Evolutionary conservation across 2,329 filamentous ascomycete genomes (phyloP).

Genomic region (Monosporascus sp.): DNA sequence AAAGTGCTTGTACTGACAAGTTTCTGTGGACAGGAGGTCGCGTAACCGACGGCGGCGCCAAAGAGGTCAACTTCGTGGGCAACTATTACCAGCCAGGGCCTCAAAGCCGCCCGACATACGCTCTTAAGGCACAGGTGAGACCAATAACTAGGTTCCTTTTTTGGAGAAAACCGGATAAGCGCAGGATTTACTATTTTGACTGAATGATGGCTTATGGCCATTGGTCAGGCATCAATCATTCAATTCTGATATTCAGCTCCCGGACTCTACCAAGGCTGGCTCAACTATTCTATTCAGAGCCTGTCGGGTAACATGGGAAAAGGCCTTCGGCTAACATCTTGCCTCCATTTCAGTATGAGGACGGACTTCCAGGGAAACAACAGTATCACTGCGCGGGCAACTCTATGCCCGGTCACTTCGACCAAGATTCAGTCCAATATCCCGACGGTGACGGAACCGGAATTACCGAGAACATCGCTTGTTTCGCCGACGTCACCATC

Average conservation of each 20-base stretch:
- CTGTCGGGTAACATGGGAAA: no score
- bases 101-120: slow-evolving; percentile 22
- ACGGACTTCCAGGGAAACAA: slow-evolving; percentile 26
- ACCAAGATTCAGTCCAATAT: slow-evolving; percentile 22
- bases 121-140: slow-evolving; percentile 15
- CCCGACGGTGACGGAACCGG: slow-evolving; percentile 19
- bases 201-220: no score
- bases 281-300: no score
- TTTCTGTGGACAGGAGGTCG: slow-evolving; percentile 4
- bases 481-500: slow-evolving; percentile 26
- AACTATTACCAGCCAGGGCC: slow-evolving; percentile 31
- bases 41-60: slow-evolving; percentile 28
- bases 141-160: neutral
- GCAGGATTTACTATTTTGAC: no score
- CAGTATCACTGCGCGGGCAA: slow-evolving; percentile 30
- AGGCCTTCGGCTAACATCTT: no score
- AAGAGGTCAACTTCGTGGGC: slow-evolving; percentile 28
- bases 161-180: no score
- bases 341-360: slow-evolving; percentile 19
- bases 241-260: neutral
- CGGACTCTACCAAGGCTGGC: no score
- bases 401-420: slow-evolving; percentile 26
- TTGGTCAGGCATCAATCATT: no score
- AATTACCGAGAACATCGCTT: slow-evolving; percentile 20
- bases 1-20: neutral